These are phyloP conservation scores for Phoenix roebelenii DNA, from an alignment of 176 grass and related monocot genomes.

Conservation along the genomic window DNA sequence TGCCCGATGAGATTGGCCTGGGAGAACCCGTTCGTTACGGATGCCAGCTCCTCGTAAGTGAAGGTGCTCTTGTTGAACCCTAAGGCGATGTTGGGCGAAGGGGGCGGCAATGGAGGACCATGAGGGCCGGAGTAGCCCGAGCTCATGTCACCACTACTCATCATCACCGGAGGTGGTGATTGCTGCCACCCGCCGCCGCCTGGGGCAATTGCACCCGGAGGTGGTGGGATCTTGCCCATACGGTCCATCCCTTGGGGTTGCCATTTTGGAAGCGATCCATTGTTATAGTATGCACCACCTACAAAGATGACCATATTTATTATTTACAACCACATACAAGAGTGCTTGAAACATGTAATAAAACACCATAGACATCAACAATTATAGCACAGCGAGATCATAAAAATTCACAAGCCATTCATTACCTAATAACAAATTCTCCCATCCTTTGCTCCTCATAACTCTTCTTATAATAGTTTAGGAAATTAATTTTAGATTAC, in stretches of 20 bases:
- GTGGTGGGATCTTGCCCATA: constrained; percentile 16
- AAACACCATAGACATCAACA: too few relatives aligned
- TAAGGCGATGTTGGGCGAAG: constrained; percentile 24
- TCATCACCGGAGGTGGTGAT: not conserved
- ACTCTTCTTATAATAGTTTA: too few relatives aligned
- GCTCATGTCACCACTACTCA: constrained; percentile 11
- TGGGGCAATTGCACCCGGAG: constrained; percentile 3
- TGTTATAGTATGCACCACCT: constrained; percentile 34
- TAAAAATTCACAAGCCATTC: too few relatives aligned
- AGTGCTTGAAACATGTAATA: too few relatives aligned
- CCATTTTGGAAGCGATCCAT: constrained; percentile 22
- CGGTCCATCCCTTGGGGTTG: constrained; percentile 21
- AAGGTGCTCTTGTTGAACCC: constrained; percentile 40
- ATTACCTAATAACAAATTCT: too few relatives aligned
- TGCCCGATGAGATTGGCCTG: constrained; percentile 32
- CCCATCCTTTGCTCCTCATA: too few relatives aligned
- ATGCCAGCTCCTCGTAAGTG: constrained; percentile 33
- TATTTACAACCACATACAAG: not conserved
- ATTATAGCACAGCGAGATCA: too few relatives aligned
- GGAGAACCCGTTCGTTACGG: constrained; percentile 29
- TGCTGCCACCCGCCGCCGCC: constrained; percentile 14
- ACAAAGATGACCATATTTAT: not conserved
- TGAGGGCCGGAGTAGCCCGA: constrained; percentile 16
- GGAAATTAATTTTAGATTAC: too few relatives aligned
- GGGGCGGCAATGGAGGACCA: constrained; percentile 19